Percentiles rank a stretch among this genome's conserved stretches.
Conservation (phyloP, 495 filamentous ascomycete species). For the Apodospora peruviana region DNA sequence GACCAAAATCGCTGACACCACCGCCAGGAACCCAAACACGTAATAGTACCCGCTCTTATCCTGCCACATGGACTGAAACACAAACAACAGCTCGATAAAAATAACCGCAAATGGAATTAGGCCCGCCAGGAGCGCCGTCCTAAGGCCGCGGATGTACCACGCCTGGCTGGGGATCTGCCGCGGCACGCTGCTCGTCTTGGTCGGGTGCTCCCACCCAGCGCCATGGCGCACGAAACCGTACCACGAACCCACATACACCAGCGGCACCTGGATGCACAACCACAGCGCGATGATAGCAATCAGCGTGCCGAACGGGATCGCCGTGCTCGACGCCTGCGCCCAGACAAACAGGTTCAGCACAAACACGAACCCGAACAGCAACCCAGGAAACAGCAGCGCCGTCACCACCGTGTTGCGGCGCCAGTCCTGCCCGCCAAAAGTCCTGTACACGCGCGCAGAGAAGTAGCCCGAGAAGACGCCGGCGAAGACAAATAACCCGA, state of each 20-base stretch:
- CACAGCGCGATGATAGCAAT: constrained; percentile 73
- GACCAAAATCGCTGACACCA: constrained; percentile 68
- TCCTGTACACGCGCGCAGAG: constrained; percentile 77
- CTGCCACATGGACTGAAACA: constrained; percentile 88
- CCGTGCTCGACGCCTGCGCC: constrained; percentile 87
- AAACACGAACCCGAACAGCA: constrained; percentile 74
- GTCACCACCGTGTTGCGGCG: constrained; percentile 79
- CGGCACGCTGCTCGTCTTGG: constrained; percentile 68
- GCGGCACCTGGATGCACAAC: constrained; percentile 84
- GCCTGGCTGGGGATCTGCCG: constrained; percentile 74
- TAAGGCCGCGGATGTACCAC: constrained; percentile 67
- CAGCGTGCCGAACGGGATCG: constrained; percentile 82
- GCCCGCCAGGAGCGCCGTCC: constrained; percentile 67
- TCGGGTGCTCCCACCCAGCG: constrained; percentile 83
- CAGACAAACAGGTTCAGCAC: constrained; percentile 90
- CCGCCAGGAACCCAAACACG: constrained; percentile 83
- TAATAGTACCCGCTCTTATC: constrained; percentile 95
- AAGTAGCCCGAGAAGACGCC: constrained; percentile 93
- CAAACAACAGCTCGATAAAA: constrained; percentile 88
- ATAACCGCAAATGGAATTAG: constrained; percentile 88
- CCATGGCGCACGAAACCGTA: constrained; percentile 61
- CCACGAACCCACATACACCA: constrained; percentile 84
- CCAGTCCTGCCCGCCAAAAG: constrained; percentile 77
- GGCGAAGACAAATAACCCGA: constrained; percentile 83
- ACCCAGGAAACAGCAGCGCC: constrained; percentile 76